These are phyloP conservation scores for Tuber microsphaerosporum DNA, from an alignment of 495 filamentous ascomycete species.

Conservation along the genomic window DNA sequence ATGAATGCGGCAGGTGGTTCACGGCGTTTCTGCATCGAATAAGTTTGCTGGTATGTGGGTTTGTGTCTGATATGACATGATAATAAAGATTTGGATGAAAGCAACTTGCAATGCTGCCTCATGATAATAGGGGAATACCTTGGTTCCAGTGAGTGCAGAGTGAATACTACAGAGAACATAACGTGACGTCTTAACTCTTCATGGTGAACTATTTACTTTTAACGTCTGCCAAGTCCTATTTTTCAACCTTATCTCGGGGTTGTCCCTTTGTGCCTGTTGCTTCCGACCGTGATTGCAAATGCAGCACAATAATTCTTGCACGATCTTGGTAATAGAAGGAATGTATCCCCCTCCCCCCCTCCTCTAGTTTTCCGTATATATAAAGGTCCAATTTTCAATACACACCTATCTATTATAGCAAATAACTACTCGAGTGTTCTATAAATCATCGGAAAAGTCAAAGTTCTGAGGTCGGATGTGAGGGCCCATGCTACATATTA, in stretches of 20 bases:
- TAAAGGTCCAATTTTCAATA: no score
- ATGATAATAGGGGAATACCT: background rate
- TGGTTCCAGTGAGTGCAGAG: background rate
- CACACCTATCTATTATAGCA: no score
- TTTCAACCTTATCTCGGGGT: background rate
- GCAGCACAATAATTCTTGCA: no score
- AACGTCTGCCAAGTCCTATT: background rate
- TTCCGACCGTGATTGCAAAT: background rate
- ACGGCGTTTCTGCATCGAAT: background rate
- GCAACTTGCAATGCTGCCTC: no score
- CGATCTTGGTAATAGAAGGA: no score
- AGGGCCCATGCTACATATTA: no score
- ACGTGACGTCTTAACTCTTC: background rate
- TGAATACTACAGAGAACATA: background rate
- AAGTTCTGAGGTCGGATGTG: no score
- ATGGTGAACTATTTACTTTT: background rate
- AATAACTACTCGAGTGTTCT: no score
- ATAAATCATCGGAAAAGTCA: no score
- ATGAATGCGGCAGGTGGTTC: background rate
- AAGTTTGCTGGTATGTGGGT: background rate
- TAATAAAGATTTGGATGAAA: background rate
- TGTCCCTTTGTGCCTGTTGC: no score
- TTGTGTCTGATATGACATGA: background rate
- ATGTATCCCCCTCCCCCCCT: no score
- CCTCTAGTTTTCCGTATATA: no score